Conservation (phyloP, 2,329 filamentous ascomycete genomes). For the Didymella arachidicola region DNA sequence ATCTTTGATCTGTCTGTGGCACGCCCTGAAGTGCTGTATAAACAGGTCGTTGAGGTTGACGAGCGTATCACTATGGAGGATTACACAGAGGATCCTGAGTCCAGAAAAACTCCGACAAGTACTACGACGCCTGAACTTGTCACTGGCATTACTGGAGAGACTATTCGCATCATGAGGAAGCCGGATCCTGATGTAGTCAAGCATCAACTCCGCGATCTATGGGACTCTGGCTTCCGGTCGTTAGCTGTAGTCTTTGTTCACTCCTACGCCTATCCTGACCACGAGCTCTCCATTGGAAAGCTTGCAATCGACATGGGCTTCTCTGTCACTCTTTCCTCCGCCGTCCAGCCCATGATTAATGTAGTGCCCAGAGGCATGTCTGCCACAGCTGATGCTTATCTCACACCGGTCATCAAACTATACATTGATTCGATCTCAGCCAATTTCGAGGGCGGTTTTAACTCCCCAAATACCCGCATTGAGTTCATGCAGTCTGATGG, state of each 20-base stretch:
- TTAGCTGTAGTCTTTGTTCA: constrained; percentile 48
- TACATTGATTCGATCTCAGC: constrained; percentile 26
- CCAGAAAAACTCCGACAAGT: constrained; percentile 6
- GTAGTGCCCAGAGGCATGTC: constrained; percentile 33
- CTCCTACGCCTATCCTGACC: constrained; percentile 46
- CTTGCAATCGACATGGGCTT: constrained; percentile 43
- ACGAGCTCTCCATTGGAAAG: constrained; percentile 37
- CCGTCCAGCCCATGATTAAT: constrained; percentile 36
- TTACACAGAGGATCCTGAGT: constrained; percentile 38
- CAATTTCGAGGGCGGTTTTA: constrained; percentile 37
- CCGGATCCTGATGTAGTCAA: constrained; percentile 27
- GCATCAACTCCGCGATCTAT: constrained; percentile 26
- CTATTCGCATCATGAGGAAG: constrained; percentile 34
- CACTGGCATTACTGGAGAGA: constrained; percentile 38
- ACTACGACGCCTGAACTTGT: constrained; percentile 23
- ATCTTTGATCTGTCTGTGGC: constrained; percentile 38
- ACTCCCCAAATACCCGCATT: constrained; percentile 35
- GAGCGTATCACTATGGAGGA: constrained; percentile 42
- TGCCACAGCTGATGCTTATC: constrained; percentile 40
- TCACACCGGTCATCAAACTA: constrained; percentile 32
- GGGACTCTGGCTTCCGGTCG: constrained; percentile 46
- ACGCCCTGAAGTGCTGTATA: constrained; percentile 31
- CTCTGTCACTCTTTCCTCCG: constrained; percentile 38
- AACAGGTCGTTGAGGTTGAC: constrained; percentile 25
- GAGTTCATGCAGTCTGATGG: constrained; percentile 51